Conservation (phyloP, 2,329 filamentous ascomycete species). For the Penicillium sp. region DNA sequence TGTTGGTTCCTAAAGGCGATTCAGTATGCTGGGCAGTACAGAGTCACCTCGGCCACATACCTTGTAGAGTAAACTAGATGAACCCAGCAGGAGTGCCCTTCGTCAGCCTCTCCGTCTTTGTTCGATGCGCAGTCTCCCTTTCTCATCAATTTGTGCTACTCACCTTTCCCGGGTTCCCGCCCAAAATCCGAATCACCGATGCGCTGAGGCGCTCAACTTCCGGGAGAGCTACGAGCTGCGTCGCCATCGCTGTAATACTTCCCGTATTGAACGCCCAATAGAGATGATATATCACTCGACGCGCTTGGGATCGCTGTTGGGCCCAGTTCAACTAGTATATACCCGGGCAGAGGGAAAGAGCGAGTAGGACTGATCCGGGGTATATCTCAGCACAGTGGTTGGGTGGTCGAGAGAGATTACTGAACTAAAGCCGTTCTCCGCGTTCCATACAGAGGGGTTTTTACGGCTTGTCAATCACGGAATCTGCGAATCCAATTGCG, state of each 20-base stretch:
- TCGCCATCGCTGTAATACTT: slow-evolving; percentile 54
- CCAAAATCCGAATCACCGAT: slow-evolving; percentile 79
- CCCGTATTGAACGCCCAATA: too few relatives aligned
- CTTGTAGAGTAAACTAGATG: slow-evolving; percentile 63
- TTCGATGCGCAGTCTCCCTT: neutral
- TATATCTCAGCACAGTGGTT: slow-evolving; percentile 3
- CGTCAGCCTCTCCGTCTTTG: slow-evolving; percentile 17
- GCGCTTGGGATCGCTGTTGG: neutral
- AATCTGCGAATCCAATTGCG: slow-evolving; percentile 12
- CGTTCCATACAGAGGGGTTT: neutral
- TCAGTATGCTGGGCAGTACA: neutral
- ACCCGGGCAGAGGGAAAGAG: neutral
- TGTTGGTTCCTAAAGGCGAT: slow-evolving; percentile 73
- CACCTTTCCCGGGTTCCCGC: slow-evolving; percentile 86
- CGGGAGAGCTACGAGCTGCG: slow-evolving; percentile 66
- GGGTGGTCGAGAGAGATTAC: neutral
- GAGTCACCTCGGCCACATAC: slow-evolving; percentile 25
- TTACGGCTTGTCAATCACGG: slow-evolving; percentile 9
- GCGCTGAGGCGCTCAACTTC: slow-evolving; percentile 78
- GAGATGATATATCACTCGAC: neutral
- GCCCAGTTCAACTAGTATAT: neutral
- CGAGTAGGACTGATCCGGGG: neutral
- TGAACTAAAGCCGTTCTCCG: neutral
- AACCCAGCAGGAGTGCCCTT: neutral
- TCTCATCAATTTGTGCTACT: slow-evolving; percentile 18